Conservation (phyloP, 2,329 filamentous ascomycete species). For the Aspergillus terreus region DNA sequence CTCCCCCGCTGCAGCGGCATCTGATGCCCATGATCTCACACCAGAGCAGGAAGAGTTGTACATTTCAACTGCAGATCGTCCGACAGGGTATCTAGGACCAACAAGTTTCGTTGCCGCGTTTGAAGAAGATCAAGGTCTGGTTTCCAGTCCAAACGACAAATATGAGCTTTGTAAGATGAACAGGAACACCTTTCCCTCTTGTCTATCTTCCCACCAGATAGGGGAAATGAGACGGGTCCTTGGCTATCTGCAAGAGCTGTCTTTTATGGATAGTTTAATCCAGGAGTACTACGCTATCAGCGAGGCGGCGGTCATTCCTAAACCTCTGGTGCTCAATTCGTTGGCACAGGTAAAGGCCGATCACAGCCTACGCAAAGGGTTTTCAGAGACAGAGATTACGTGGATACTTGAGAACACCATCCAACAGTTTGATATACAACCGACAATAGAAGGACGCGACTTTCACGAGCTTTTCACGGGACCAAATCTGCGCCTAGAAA, state of each 20-base stretch:
- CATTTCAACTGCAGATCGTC: conserved; percentile 9
- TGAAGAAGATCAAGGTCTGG: conserved; percentile 18
- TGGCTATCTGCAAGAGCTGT: conserved; percentile 13
- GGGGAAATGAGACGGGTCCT: conserved; percentile 17
- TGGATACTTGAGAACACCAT: conserved; percentile 26
- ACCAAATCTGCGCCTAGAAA: conserved; percentile 35
- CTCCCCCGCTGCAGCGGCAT: neutral
- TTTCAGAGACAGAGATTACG: conserved; percentile 4
- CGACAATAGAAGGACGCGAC: conserved; percentile 24
- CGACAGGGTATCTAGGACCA: conserved; percentile 31
- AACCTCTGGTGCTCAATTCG: conserved; percentile 31
- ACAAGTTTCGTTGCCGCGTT: conserved; percentile 31
- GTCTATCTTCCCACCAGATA: conserved; percentile 19
- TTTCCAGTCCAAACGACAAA: conserved; percentile 6
- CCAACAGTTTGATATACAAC: conserved; percentile 17
- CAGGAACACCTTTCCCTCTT: conserved; percentile 5
- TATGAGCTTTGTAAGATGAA: neutral
- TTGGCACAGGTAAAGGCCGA: conserved; percentile 20
- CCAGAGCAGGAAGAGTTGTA: conserved; percentile 1
- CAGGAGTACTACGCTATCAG: conserved; percentile 21
- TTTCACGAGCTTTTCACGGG: conserved; percentile 40
- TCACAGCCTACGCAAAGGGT: conserved; percentile 10
- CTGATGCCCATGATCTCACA: neutral
- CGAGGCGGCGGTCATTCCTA: conserved; percentile 33
- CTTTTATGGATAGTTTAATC: conserved; percentile 15